Evolutionary conservation across 2,329 filamentous ascomycete genomes (phyloP), one percentile per base, ranked within the genome.

Genomic region (Zarea fungicola): DNA sequence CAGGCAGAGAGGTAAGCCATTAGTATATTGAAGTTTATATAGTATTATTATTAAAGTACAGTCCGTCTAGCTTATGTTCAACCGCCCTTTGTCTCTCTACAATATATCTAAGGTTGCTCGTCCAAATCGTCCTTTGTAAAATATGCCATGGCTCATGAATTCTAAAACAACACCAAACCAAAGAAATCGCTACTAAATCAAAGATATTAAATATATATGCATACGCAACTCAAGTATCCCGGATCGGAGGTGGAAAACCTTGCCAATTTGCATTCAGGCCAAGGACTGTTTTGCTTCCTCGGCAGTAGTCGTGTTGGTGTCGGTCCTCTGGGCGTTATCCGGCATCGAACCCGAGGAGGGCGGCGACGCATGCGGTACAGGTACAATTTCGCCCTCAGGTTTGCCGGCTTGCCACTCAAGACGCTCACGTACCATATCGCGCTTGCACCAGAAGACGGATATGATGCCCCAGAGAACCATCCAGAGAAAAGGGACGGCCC

Each of bases 401-500:
- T 42, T 42, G 29, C 46, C 46, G 6, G 57, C 57, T 50, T 70
- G 60, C 67, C 67, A 70, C 45, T 69, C 67, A 16, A 65, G 49
- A 22, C 65, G 59, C 51, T 70, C 67, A 25, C 59, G 54, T 5
- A 60, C 58, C 66, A 70, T 68, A 6, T 65, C 61, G 26, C 48
- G 49, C 56, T 68, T 69, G 48, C 67, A 69, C 66, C 63, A 66
- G 25, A 52, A 48, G 23, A 68, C 62, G 4, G 64, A 61, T 21
- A 68, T 63, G 34, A 56, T 32, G 4, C 60, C 65, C 67, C 67
- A 70, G 5, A 68, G 6, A 4, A 46, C 52, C 16, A 58, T 56
- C 66, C 66, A 70, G 6, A 69, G 44, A 42, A 70, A 70, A 1
- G 67, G 67, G n/a, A 67, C 65, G 8, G 65, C 62, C 67, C 67